These are phyloP conservation scores for Alternaria burnsii DNA, from an alignment of 2,329 filamentous ascomycete species.

Conservation along the genomic window DNA sequence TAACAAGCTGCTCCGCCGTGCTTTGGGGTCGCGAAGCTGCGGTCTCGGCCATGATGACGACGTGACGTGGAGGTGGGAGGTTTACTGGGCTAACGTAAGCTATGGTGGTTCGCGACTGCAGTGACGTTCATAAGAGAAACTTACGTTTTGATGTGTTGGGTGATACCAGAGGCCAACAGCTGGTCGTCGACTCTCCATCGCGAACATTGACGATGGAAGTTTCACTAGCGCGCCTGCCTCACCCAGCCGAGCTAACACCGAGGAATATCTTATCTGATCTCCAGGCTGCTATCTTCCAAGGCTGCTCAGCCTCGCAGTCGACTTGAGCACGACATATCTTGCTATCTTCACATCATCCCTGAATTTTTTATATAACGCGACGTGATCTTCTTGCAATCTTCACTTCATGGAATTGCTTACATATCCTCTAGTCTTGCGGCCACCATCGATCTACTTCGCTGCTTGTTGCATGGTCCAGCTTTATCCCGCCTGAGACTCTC, in stretches of 20 bases:
- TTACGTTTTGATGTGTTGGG: slow-evolving; percentile 8
- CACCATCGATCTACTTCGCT: not conserved
- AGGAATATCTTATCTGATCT: slow-evolving; percentile 15
- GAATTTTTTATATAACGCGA: not conserved
- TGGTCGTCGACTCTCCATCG: slow-evolving; percentile 13
- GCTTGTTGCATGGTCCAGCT: not conserved
- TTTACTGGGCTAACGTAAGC: not conserved
- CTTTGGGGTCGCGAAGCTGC: slow-evolving; percentile 27
- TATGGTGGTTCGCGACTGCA: not conserved
- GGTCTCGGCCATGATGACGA: slow-evolving; percentile 30
- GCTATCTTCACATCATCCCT: not conserved
- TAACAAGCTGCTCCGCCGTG: slow-evolving; percentile 43
- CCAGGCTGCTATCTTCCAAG: not conserved
- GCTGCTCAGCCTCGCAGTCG: not conserved
- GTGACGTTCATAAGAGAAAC: not conserved
- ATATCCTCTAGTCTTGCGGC: not conserved
- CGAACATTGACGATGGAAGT: slow-evolving; percentile 19
- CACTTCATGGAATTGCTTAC: not conserved
- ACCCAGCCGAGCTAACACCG: slow-evolving; percentile 6
- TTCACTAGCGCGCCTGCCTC: slow-evolving; percentile 19
- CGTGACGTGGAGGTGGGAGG: not conserved
- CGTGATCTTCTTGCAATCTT: not conserved
- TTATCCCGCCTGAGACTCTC: not conserved
- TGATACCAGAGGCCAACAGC: not conserved
- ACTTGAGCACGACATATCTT: not conserved